Evolutionary conservation across 2,329 filamentous ascomycete genomes (phyloP), one percentile per base, ranked within the genome.

Genomic region (Scytalidium sp.): DNA sequence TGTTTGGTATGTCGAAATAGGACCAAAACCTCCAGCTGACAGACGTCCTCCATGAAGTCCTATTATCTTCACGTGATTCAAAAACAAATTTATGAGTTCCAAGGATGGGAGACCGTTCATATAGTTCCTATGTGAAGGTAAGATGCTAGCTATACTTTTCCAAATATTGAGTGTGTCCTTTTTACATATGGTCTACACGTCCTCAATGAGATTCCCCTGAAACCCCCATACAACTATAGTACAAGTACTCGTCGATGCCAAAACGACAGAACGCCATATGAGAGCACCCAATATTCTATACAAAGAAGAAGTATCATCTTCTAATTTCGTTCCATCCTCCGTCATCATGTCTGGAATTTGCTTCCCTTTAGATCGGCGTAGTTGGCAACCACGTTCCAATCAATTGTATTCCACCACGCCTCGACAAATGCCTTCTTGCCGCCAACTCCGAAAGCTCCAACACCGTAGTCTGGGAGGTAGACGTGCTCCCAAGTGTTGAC

Each of bases 401-500:
- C 83, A 58, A 99, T 85, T 47, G 75, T 76, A 45, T 89, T 72
- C 94, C 94, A 99, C 93, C 93, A 97, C 40, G 78, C 77, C 65
- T 88, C 80, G 47, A 92, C 76, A 68, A 83, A 99, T 46, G 75
- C 71, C 47, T 76, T 75, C 82, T 97, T 99, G 45, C 90, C 90
- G 41, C 75, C 77, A 49, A 85, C 68, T 4, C 86, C 86, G 39
- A 67, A 67, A 2, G 50, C 48, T 9, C 76, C 75, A 23, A 84
- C 65, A 46, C 81, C 81, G 69, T 88, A 97, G 68, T 97, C 91
- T 49, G 81, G 80, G 67, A 97, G 73, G 83, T 88, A 99, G 8
- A 87, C 85, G 71, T 97, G 94, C 75, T 97, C 87, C 94, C 94
- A 99, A 4, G 91, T 96, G 72, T 91, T 97, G 52, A 97, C 80